A percentile compares a stretch with the other conserved stretches of the same genome.
Conservation (phyloP, 139 green algal genomes). For the Chlamydomonas incerta region DNA sequence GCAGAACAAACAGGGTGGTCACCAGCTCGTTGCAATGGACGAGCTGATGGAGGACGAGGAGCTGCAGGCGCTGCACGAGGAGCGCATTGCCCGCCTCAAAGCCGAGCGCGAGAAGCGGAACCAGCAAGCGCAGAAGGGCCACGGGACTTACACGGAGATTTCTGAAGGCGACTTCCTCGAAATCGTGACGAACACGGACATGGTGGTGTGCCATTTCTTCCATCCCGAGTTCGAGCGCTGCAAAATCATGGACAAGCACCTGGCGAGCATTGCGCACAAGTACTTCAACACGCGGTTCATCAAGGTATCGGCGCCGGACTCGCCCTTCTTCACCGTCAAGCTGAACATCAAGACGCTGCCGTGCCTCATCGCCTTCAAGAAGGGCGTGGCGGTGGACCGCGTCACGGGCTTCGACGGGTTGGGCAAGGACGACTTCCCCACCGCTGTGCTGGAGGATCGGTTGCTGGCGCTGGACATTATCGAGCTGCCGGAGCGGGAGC, state of each 20-base stretch:
- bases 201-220: slow-evolving; percentile 94
- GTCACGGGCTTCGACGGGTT: slow-evolving; percentile 93
- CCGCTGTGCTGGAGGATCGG: slow-evolving; percentile 62
- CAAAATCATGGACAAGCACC: slow-evolving; percentile 97
- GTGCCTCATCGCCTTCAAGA: slow-evolving; percentile 84
- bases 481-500: slow-evolving; percentile 43
- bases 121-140: slow-evolving; percentile 81
- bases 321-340: slow-evolving; percentile 96
- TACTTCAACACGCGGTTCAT: slow-evolving; percentile 95
- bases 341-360: slow-evolving; percentile 92
- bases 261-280: slow-evolving; percentile 73
- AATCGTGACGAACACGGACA: slow-evolving; percentile 85
- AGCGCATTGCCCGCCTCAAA: slow-evolving; percentile 81
- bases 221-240: slow-evolving; percentile 96
- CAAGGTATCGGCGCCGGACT: slow-evolving; percentile 86
- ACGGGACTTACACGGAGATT: slow-evolving; percentile 85
- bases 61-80: slow-evolving; percentile 74
- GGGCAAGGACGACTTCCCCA: slow-evolving; percentile 87
- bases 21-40: slow-evolving; percentile 73
- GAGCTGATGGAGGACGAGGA: slow-evolving; percentile 85
- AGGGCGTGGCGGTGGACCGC: slow-evolving; percentile 81
- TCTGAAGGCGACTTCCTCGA: slow-evolving; percentile 93
- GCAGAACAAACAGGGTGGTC: slow-evolving; percentile 25
- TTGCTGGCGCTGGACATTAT: slow-evolving; percentile 54
- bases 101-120: slow-evolving; percentile 85